Evolutionary conservation across 768 basidiomycete genomes (phyloP).

Genomic region (Leucosporidium yakuticum): DNA sequence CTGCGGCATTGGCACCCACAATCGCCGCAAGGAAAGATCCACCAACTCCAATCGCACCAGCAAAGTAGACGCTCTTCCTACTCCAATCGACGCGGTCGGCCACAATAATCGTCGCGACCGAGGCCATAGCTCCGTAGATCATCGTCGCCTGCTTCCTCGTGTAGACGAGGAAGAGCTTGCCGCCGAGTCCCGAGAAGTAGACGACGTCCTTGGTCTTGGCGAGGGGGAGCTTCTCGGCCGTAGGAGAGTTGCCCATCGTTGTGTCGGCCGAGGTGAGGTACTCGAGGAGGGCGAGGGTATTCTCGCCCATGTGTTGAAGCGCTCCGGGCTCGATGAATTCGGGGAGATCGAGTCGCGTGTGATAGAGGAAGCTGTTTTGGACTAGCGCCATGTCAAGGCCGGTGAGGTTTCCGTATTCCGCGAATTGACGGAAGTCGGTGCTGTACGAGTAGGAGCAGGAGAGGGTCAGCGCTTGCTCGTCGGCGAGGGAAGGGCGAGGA

Average conservation of each 20-base stretch:
- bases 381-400: slow-evolving; percentile 93
- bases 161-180: slow-evolving; percentile 57
- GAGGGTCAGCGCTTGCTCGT: neutral
- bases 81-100: slow-evolving; percentile 32
- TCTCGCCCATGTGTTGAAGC: slow-evolving; percentile 84
- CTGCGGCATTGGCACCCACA: slow-evolving; percentile 62
- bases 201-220: slow-evolving; percentile 53
- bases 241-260: slow-evolving; percentile 36
- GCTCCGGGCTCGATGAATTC: slow-evolving; percentile 80
- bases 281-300: slow-evolving; percentile 68
- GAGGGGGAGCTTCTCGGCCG: slow-evolving; percentile 55
- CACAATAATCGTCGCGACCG: slow-evolving; percentile 26
- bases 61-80: slow-evolving; percentile 36
- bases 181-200: slow-evolving; percentile 66
- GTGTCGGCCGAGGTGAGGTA: slow-evolving; percentile 64
- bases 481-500: too few species aligned
- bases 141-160: slow-evolving; percentile 40
- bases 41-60: slow-evolving; percentile 52
- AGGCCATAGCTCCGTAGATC: slow-evolving; percentile 28
- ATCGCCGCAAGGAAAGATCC: slow-evolving; percentile 56
- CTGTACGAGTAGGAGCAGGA: slow-evolving; percentile 44
- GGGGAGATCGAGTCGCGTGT: slow-evolving; percentile 54
- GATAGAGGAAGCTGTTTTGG: slow-evolving; percentile 73
- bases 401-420: slow-evolving; percentile 60
- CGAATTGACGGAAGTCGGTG: slow-evolving; percentile 93